phyloP scores from a whole-genome alignment of 495 filamentous ascomycete genomes.

The Neurospora discreta region DNA sequence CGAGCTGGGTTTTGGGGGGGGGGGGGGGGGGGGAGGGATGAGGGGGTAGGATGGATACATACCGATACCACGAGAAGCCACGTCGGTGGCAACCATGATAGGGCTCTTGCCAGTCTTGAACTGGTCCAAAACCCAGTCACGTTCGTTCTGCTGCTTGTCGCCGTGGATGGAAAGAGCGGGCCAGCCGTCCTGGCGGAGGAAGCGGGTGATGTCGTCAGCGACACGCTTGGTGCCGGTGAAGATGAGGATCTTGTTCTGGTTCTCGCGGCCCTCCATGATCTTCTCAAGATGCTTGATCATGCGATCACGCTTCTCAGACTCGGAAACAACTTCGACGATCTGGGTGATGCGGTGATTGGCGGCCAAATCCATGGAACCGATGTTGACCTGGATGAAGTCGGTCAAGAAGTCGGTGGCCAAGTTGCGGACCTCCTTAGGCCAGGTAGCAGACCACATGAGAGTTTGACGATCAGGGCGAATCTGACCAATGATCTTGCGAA shows the following conservation, averaged over 20 bases:
- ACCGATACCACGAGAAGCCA: slow-evolving; percentile 99
- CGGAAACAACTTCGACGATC: slow-evolving; percentile 88
- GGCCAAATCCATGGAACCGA: slow-evolving; percentile 91
- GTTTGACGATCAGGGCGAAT: slow-evolving; percentile 98
- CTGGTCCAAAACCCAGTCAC: slow-evolving; percentile 98
- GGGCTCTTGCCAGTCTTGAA: slow-evolving; percentile 96
- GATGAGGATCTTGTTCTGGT: slow-evolving; percentile 73
- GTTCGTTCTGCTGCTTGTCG: slow-evolving; percentile 98
- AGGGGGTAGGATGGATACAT: slow-evolving; percentile 61
- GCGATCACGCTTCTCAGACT: slow-evolving; percentile 93
- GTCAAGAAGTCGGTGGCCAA: slow-evolving; percentile 90
- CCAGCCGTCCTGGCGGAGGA: slow-evolving; percentile 98
- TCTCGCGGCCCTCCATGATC: slow-evolving; percentile 85
- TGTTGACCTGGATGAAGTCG: slow-evolving; percentile 98
- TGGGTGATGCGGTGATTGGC: slow-evolving; percentile 98
- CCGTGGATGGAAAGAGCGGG: slow-evolving; percentile 97
- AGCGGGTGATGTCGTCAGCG: slow-evolving; percentile 96
- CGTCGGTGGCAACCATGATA: slow-evolving; percentile 97
- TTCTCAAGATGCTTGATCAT: slow-evolving; percentile 98
- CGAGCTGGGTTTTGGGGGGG: slow-evolving; percentile 25
- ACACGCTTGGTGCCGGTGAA: slow-evolving; percentile 99
- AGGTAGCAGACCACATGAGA: slow-evolving; percentile 99
- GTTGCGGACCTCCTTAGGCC: slow-evolving; percentile 97
- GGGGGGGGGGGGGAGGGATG: slow-evolving; percentile 28
- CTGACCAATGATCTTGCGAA: slow-evolving; percentile 91